Base-by-base conservation (phyloP, 805 yeast genomes). In the Yarrowia osloensis region DNA sequence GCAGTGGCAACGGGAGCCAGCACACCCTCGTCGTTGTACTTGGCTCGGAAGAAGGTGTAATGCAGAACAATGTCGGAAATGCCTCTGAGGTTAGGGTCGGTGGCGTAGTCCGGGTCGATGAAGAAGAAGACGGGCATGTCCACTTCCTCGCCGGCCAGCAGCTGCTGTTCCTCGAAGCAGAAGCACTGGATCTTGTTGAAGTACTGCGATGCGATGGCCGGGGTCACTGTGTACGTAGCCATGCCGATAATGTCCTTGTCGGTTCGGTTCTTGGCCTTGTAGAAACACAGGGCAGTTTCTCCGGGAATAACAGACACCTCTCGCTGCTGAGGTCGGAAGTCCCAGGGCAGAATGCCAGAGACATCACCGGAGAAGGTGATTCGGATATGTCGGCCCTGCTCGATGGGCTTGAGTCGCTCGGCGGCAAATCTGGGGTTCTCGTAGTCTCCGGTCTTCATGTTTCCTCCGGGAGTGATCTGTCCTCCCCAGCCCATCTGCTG, bases 61-160 rank as follows among this genome's bases (percentile, higher is more conserved):
- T 94, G 96, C 73, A 95, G 83, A 12, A 92, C 91, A 54, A 94
- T 85, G 76, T 93, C 97, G 72, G 91, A 93, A 46, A 93, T 87
- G 73, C 91, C 89, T 77, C 93, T 86, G 96, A 95, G 91, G 37
- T 86, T 82, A 5, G 99, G 98, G 75, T 93, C 98, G 68, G 87
- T 86, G 52, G 95, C 95, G 77, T 89, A 94, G 71, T 93, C 98
- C 0, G 98, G 98, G 75, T 93, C 98, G 52, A 93, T 90, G 77
- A 93, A 93, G 84, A 93, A 95, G 79, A 95, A 95, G 9, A 95
- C 91, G 0, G 99, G 99, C 99, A 95, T 95, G 75, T 95, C 99
- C 19, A 95, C 96, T 75, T 95, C 98, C 78, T 95, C 99, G 9
- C 98, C 98, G 2, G 98, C 97, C 67, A 87, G 84, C 70, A 95